Percentiles rank a stretch among this genome's conserved stretches.
Evolutionary conservation across 768 basidiomycete species (phyloP).

Genomic region (Mycena chlorophos): DNA sequence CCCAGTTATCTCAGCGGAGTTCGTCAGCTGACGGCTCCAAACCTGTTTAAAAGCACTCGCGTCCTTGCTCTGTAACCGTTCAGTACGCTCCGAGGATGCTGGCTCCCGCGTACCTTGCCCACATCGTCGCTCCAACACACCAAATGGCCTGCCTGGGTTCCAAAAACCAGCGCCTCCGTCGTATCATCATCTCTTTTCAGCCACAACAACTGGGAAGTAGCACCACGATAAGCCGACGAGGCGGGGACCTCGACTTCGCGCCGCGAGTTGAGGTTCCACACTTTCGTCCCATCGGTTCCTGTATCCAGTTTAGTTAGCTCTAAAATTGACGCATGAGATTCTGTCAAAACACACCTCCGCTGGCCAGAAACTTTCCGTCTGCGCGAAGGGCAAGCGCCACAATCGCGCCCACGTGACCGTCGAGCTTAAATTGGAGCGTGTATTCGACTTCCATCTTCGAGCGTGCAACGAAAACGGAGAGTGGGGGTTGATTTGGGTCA

Average conservation of each 20-base stretch:
- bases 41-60: constrained; percentile 14
- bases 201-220: constrained; percentile 11
- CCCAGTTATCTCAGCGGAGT: constrained; percentile 17
- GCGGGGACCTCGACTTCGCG: background rate
- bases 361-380: constrained; percentile 8
- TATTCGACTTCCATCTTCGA: background rate
- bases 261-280: constrained; percentile 1
- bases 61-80: background rate
- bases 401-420: constrained; percentile 1
- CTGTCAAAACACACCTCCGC: constrained; percentile 9
- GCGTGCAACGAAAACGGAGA: background rate
- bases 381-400: background rate
- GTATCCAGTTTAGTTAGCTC: background rate
- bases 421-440: background rate
- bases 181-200: constrained; percentile 12
- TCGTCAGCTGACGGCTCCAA: constrained; percentile 1
- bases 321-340: background rate
- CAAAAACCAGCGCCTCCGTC: constrained; percentile 11
- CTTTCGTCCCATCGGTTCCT: constrained; percentile 6
- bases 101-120: background rate
- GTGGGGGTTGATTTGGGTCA: background rate
- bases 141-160: constrained; percentile 13
- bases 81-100: background rate
- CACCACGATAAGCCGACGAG: constrained; percentile 7
- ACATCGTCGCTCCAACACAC: constrained; percentile 15